Conservation (phyloP, 139 green algal genomes). For the Bryopsis sp. region DNA sequence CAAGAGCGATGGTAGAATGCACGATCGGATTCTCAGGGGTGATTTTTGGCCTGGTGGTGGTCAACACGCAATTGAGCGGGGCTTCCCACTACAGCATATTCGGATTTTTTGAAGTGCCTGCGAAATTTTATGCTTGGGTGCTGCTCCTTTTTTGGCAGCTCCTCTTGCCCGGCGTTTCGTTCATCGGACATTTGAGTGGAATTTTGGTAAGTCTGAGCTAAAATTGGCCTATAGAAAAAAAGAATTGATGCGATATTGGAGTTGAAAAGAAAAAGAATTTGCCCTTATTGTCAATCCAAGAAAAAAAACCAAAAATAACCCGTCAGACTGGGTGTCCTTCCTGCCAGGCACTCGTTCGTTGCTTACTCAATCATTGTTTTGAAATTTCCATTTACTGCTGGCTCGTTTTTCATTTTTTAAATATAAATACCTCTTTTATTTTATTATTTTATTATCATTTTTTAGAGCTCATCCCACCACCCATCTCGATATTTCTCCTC, state of each 20-base stretch:
- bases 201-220: constrained; percentile 37
- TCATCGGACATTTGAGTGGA: constrained; percentile 64
- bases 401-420: too few species aligned
- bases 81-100: constrained; percentile 39
- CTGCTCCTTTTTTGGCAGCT: constrained; percentile 68
- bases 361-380: not conserved
- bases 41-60: constrained; percentile 63
- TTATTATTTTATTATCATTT: not conserved
- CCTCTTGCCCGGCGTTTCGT: constrained; percentile 50
- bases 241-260: not conserved
- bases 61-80: constrained; percentile 31
- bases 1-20: constrained; percentile 29
- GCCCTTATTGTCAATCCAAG: not conserved
- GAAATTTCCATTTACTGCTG: not conserved
- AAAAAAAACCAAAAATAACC: not conserved
- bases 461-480: not conserved
- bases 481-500: not conserved
- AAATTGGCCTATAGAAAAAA: not conserved
- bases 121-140: constrained; percentile 46
- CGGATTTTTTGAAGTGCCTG: constrained; percentile 52
- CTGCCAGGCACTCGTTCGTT: not conserved
- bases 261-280: not conserved
- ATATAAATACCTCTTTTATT: too few species aligned
- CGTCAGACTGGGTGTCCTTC: not conserved
- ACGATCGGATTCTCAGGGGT: constrained; percentile 60